Conservation (phyloP, 1,139 yeast genomes). For the Yamadazyma trypodendri region DNA sequence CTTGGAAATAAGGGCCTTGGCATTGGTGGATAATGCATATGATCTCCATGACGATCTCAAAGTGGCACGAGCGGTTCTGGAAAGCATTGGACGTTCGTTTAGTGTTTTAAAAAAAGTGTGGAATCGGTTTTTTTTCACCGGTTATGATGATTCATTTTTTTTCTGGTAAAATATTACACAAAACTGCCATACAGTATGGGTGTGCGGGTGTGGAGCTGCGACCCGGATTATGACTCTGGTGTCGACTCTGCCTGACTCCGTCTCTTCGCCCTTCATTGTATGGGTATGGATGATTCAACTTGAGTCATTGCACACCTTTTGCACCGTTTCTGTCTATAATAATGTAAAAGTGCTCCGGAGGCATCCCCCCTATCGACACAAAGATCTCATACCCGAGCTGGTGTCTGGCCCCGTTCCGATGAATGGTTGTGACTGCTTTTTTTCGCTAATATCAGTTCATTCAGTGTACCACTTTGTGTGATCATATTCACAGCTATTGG, state of each 20-base stretch:
- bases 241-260: conserved; percentile 4
- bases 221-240: conserved; percentile 1
- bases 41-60: conserved; percentile 8
- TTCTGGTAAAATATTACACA: too few relatives aligned
- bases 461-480: conserved; percentile 2
- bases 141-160: too few relatives aligned
- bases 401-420: too few relatives aligned
- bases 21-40: conserved; percentile 46
- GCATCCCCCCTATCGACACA: background rate
- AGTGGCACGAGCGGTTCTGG: conserved; percentile 8
- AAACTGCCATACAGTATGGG: conserved; percentile 1
- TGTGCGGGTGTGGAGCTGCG: conserved; percentile 1
- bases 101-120: background rate
- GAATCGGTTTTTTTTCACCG: too few relatives aligned
- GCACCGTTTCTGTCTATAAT: too few relatives aligned
- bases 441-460: background rate
- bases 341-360: too few relatives aligned
- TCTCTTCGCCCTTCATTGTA: background rate
- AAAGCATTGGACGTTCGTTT: conserved; percentile 8
- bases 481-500: conserved; percentile 4
- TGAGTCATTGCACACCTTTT: background rate
- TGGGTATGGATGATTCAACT: background rate
- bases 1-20: conserved; percentile 59
- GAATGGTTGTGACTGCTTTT: conserved; percentile 6
- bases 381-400: background rate